phyloP scores from a whole-genome alignment of 306 rosid genomes.

The Quercus glauca region DNA sequence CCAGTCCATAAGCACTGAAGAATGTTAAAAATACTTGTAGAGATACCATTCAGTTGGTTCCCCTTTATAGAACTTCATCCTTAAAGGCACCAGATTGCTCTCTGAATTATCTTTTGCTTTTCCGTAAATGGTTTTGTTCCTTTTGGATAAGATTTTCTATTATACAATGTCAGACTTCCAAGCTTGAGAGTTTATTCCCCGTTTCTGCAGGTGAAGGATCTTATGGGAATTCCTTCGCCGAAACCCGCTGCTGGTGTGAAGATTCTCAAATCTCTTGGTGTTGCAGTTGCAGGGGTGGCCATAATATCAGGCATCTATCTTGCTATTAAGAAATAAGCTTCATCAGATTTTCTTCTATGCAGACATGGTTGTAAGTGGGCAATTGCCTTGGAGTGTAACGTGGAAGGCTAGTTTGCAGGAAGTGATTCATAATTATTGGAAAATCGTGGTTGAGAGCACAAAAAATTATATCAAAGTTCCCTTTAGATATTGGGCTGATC shows the following conservation, averaged over 20 bases:
- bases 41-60: neutral
- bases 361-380: neutral
- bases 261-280: slow-evolving; percentile 49
- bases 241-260: slow-evolving; percentile 37
- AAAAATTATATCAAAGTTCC: neutral
- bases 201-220: slow-evolving; percentile 66
- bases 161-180: slow-evolving; percentile 1
- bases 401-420: neutral
- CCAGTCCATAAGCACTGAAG: neutral
- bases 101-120: neutral
- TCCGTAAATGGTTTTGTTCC: neutral
- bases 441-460: neutral
- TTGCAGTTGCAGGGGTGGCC: slow-evolving; percentile 70
- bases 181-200: neutral
- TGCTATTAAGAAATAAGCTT: slow-evolving; percentile 56
- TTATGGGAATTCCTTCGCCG: slow-evolving; percentile 57
- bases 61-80: neutral
- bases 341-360: neutral
- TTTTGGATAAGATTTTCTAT: neutral
- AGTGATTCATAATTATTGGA: neutral
- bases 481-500: neutral
- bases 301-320: slow-evolving; percentile 75
- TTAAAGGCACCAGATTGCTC: neutral
- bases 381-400: neutral
- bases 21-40: neutral